Evolutionary conservation across 495 filamentous ascomycete genomes (phyloP), one percentile per base, ranked within the genome.

Genomic region (Neurospora intermedia): DNA sequence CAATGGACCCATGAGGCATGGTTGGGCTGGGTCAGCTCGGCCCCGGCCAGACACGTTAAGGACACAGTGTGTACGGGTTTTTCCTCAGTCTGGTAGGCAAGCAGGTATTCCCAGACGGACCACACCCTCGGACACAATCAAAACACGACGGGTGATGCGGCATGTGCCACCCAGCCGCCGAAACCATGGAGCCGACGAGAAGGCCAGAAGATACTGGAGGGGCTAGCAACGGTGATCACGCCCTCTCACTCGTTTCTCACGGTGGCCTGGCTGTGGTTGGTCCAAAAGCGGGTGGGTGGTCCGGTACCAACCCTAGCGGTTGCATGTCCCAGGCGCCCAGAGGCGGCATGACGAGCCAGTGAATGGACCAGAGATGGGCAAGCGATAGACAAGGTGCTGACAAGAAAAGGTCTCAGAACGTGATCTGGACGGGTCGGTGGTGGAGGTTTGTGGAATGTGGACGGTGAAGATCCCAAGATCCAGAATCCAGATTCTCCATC

Each of bases 241-340:
- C 43, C 70, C 71, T 75, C 70, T 70, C 38, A 35, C 70, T 40
- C 46, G 66, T 59, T 70, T 77, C 69, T 71, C 76, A 77, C 76
- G n/a, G 80, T 80, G 79, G 74, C 70, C 71, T 71, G 43, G 4
- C 20, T 69, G 70, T 78, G 77, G 77, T 80, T 80, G 80, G 80
- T 77, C 74, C 69, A 62, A 45, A 71, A 74, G 69, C 74, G 73
- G 41, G 40, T 38, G 70, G 42, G 46, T 69, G 31, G 69, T 46
- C 45, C 38, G 54, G 41, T 23, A 62, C 13, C 54, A 62, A 62
- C 23, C 54, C 54, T 62, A 62, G 54, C 23, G 54, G 27, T 66
- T 66, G 54, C 54, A 66, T 35, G 54, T 66, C 13, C 38, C 66
- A 69, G 74, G 23, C 48, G 45, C 71, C 69, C 71, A 46, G 31